A percentile compares a stretch with the other conserved stretches of the same genome.
phyloP scores from a whole-genome alignment of 805 yeast genomes.

The Candida glaebosa region DNA sequence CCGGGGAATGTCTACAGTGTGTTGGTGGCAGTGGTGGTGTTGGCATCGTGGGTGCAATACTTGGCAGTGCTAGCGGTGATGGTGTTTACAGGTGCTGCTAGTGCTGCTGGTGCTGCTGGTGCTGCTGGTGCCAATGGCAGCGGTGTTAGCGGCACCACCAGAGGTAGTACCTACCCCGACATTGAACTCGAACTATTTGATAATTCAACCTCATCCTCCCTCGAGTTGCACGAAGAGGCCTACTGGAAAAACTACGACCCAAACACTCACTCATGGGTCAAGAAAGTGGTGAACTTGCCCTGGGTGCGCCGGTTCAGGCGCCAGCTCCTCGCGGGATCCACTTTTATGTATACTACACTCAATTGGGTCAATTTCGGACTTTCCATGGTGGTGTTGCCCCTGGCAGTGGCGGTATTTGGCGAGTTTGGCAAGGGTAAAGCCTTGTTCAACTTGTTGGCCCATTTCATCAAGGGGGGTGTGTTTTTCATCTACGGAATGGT shows the following conservation, averaged over 20 bases:
- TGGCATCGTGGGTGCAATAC: conserved; percentile 53
- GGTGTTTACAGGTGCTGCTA: no score
- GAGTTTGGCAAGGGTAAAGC: conserved; percentile 62
- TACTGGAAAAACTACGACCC: conserved; percentile 1
- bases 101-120: no score
- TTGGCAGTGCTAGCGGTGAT: conserved; percentile 20
- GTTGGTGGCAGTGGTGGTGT: conserved; percentile 59
- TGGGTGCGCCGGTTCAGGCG: no score
- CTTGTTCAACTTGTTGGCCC: conserved; percentile 85
- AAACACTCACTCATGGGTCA: neutral
- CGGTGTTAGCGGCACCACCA: no score
- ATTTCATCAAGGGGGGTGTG: conserved; percentile 93
- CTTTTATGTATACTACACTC: conserved; percentile 41
- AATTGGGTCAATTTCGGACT: conserved; percentile 66
- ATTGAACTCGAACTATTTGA: neutral
- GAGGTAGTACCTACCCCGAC: neutral
- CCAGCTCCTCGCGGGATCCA: neutral
- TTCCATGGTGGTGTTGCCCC: conserved; percentile 55
- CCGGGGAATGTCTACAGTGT: conserved; percentile 72
- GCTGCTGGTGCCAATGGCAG: no score
- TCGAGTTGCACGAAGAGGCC: conserved; percentile 3
- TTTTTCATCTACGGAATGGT: conserved; percentile 73
- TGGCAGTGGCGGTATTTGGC: conserved; percentile 63
- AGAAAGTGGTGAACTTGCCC: neutral
- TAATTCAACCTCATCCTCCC: neutral